phyloP scores from a whole-genome alignment of 2,329 filamentous ascomycete species.

The Pseudocercospora macadamiae region DNA sequence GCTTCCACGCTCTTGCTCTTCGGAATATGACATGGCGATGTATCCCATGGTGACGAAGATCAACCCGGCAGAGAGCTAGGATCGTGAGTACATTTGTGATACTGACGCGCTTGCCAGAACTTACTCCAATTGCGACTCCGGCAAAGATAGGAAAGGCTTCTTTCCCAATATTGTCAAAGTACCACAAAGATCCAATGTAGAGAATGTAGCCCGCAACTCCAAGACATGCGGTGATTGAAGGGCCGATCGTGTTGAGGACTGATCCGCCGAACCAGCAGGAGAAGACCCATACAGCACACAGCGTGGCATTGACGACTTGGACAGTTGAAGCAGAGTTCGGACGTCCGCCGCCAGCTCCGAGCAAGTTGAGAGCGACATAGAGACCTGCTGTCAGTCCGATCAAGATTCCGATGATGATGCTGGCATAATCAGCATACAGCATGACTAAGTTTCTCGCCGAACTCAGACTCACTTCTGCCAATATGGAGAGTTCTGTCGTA shows the following conservation, averaged over 20 bases:
- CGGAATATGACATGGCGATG: constrained; percentile 39
- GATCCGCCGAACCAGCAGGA: constrained; percentile 33
- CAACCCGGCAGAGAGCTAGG: constrained; percentile 33
- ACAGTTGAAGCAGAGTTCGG: constrained; percentile 33
- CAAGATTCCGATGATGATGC: constrained; percentile 13
- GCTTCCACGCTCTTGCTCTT: constrained; percentile 38
- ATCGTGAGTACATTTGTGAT: not conserved
- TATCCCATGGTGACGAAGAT: constrained; percentile 40
- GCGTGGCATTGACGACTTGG: constrained; percentile 34
- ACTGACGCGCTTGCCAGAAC: not conserved
- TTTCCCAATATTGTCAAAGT: constrained; percentile 34
- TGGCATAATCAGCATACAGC: not conserved
- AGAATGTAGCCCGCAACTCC: constrained; percentile 35
- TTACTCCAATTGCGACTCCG: constrained; percentile 33
- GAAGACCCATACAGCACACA: constrained; percentile 38
- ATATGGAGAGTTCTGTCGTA: constrained; percentile 9
- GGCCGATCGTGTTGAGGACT: constrained; percentile 35
- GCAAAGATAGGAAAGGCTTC: constrained; percentile 32
- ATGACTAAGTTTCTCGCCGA: not conserved
- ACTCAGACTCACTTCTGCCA: constrained; percentile 8
- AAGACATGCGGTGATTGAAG: constrained; percentile 27
- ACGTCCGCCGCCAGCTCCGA: constrained; percentile 37
- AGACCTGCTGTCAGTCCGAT: constrained; percentile 26
- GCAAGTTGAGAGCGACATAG: constrained; percentile 30
- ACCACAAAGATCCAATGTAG: constrained; percentile 37